Evolutionary conservation across 345 rosid species (phyloP).

Genomic region (Citrus sp.): DNA sequence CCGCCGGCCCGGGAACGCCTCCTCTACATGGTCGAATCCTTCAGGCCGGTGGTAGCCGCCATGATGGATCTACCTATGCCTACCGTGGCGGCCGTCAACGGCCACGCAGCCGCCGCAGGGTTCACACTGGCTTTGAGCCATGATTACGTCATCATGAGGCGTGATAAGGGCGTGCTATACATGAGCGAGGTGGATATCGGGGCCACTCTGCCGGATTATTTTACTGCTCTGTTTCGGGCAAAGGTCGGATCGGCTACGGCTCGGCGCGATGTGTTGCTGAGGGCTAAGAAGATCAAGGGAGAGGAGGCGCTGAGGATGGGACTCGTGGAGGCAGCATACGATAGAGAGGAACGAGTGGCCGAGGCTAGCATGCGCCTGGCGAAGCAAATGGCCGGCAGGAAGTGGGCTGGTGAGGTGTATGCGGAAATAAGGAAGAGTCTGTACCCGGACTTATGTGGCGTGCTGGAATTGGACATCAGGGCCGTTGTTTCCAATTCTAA

Average conservation of each 20-base stretch:
- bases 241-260: constrained; percentile 45
- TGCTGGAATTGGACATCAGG: constrained; percentile 35
- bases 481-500: constrained; percentile 24
- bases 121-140: constrained; percentile 61
- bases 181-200: constrained; percentile 78
- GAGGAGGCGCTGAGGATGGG: constrained; percentile 55
- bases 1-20: constrained; percentile 54
- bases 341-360: constrained; percentile 37
- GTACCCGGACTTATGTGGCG: constrained; percentile 54
- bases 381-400: constrained; percentile 42
- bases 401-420: constrained; percentile 63
- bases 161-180: constrained; percentile 69
- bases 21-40: constrained; percentile 36
- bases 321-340: constrained; percentile 53
- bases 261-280: constrained; percentile 47
- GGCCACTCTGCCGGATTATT: constrained; percentile 60
- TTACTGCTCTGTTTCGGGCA: constrained; percentile 39
- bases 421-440: constrained; percentile 73
- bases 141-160: constrained; percentile 59
- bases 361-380: constrained; percentile 48
- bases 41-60: constrained; percentile 51
- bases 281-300: constrained; percentile 57
- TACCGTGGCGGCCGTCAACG: constrained; percentile 71
- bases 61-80: constrained; percentile 79
- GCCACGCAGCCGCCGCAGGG: constrained; percentile 88